Conservation (phyloP, 139 green algal species). For the Chlorella sp. region DNA sequence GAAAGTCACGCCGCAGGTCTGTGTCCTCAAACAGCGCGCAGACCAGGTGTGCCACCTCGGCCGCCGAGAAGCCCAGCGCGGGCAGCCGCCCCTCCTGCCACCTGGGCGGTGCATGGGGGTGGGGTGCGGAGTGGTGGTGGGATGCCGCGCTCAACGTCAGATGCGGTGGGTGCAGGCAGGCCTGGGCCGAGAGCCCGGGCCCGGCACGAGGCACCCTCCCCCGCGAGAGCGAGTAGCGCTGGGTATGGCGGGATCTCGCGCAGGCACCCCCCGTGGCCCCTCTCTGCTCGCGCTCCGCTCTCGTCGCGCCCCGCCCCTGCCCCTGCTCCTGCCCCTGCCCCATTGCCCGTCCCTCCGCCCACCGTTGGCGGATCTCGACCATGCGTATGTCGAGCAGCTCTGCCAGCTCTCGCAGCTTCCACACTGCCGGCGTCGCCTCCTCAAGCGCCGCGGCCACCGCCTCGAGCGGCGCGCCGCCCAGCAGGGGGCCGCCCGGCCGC, state of each 20-base stretch:
- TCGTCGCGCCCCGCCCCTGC: too few species aligned
- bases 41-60: slow-evolving; percentile 40
- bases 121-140: too few species aligned
- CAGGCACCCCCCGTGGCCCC: too few species aligned
- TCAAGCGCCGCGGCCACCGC: slow-evolving; percentile 2
- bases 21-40: slow-evolving; percentile 55
- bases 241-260: too few species aligned
- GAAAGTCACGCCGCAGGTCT: slow-evolving; percentile 33
- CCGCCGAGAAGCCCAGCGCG: slow-evolving; percentile 4
- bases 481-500: not conserved
- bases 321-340: too few species aligned
- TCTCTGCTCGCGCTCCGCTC: too few species aligned
- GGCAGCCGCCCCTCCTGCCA: slow-evolving; percentile 22
- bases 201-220: too few species aligned
- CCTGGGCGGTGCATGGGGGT: too few species aligned
- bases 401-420: slow-evolving; percentile 34
- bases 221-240: too few species aligned
- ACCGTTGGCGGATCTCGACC: slow-evolving; percentile 35
- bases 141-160: too few species aligned
- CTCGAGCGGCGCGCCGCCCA: not conserved
- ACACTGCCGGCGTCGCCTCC: slow-evolving; percentile 19
- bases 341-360: slow-evolving; percentile 22
- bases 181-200: too few species aligned
- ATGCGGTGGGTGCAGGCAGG: too few species aligned
- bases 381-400: slow-evolving; percentile 40